Base-by-base conservation (phyloP, 768 basidiomycete genomes). In the Auriscalpium vulgare region DNA sequence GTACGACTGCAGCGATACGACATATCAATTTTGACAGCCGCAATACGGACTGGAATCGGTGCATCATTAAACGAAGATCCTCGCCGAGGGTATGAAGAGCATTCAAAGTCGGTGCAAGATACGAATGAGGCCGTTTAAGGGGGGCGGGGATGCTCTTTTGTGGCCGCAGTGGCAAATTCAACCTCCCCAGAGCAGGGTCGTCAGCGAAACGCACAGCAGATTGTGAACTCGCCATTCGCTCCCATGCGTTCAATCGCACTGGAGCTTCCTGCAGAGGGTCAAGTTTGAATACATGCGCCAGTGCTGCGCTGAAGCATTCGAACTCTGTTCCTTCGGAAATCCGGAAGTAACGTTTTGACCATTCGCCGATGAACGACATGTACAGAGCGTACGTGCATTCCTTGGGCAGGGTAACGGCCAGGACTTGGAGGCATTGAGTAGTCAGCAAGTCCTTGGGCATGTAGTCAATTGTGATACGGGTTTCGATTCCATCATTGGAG, bases 21-120 rank as follows among this genome's bases (percentile, higher is more conserved):
- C 85, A 87, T 35, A 90, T 77, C 35, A 88, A 61, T 8, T 83
- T 80, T 9, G 77, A 83, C 10, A 94, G 71, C 51, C 73, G 69
- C 44, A 78, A 63, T 38, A 94, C 72, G 2, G 78, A 77, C 45
- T 77, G 70, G 47, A 85, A 83, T 19, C 77, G 74, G 57, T 80
- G 72, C 11, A 81, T 69, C n/a, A 76, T 71, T 2, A 90, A 72
- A 14, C 85, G 78, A 36, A 86, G 67, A 56, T 86, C 79, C 65
- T 88, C 91, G 0, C 79, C 92, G 2, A 95, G 75, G 46, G 84
- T 80, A 65, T 97, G 94, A 1, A 98, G 69, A 0, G 84, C 87
- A 56, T 85, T 81, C 11, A 95, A 72, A 29, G 87, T 74, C 1
- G 81, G 80, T 0, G 80, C 80, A 14, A 85, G 71, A 14, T 79